Evolutionary conservation across 1,284 basidiomycete species (phyloP).

Genomic region (Melampsora allii-populina): DNA sequence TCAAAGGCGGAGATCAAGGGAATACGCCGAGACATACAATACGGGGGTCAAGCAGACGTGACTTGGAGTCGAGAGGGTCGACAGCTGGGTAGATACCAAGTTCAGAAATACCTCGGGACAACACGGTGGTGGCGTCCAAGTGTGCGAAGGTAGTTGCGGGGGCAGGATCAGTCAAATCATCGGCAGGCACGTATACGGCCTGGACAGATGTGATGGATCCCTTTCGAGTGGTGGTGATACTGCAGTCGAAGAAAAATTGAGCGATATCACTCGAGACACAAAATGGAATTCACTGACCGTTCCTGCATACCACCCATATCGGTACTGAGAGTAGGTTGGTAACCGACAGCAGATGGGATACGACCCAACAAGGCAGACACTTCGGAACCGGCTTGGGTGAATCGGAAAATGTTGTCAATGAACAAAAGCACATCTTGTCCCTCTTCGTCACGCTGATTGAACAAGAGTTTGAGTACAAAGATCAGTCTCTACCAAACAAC

Average conservation of each 20-base stretch:
- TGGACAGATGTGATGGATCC: constrained; percentile 99
- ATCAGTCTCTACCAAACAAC: not conserved
- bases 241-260: constrained; percentile 56
- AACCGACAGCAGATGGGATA: constrained; percentile 99
- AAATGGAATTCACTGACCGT: constrained; percentile 37
- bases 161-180: constrained; percentile 99
- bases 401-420: constrained; percentile 99
- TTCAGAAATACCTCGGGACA: constrained; percentile 98
- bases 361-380: constrained; percentile 99
- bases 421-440: constrained; percentile 99
- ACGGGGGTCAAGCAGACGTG: constrained; percentile 98
- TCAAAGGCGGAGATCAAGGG: not conserved
- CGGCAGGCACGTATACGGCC: constrained; percentile 98
- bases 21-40: constrained; percentile 58
- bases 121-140: constrained; percentile 98
- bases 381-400: constrained; percentile 99
- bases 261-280: constrained; percentile 55
- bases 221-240: constrained; percentile 99
- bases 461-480: not conserved
- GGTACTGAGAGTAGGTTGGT: constrained; percentile 98
- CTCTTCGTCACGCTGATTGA: constrained; percentile 80
- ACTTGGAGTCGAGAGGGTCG: constrained; percentile 98
- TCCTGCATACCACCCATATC: constrained; percentile 99
- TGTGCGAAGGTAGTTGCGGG: constrained; percentile 99
- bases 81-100: constrained; percentile 99